Conservation (phyloP, 495 filamentous ascomycete genomes). For the Aspergillus kassunensis region DNA sequence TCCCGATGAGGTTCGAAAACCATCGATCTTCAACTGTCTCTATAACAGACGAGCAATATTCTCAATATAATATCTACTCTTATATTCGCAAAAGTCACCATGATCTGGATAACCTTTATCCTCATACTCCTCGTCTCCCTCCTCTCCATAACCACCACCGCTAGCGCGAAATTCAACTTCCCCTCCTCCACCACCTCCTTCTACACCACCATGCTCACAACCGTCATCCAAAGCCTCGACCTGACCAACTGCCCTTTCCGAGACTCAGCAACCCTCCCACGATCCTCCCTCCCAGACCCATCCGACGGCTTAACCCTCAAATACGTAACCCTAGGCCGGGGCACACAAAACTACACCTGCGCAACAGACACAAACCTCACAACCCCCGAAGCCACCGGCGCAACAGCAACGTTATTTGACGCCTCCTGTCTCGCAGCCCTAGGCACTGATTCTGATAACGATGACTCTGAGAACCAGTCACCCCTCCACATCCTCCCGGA, state of each 20-base stretch:
- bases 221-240: constrained; percentile 9
- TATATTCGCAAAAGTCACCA: background rate
- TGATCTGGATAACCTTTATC: background rate
- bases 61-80: background rate
- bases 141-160: background rate
- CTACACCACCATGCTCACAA: background rate
- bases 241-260: constrained; percentile 30
- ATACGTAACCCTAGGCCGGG: constrained; percentile 64
- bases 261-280: constrained; percentile 18
- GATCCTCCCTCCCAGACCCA: constrained; percentile 40
- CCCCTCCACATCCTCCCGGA: constrained; percentile 32
- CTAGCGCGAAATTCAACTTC: background rate
- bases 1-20: background rate
- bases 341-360: constrained; percentile 79
- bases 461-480: background rate
- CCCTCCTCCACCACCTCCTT: background rate
- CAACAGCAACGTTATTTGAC: constrained; percentile 66
- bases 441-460: constrained; percentile 8
- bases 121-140: background rate
- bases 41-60: background rate
- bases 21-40: background rate
- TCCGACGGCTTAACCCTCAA: constrained; percentile 46
- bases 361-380: constrained; percentile 20
- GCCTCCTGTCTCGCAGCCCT: constrained; percentile 44
- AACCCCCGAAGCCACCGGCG: constrained; percentile 47